Base-by-base conservation (phyloP, 768 basidiomycete genomes). In the Leccinum subgranulosum region DNA sequence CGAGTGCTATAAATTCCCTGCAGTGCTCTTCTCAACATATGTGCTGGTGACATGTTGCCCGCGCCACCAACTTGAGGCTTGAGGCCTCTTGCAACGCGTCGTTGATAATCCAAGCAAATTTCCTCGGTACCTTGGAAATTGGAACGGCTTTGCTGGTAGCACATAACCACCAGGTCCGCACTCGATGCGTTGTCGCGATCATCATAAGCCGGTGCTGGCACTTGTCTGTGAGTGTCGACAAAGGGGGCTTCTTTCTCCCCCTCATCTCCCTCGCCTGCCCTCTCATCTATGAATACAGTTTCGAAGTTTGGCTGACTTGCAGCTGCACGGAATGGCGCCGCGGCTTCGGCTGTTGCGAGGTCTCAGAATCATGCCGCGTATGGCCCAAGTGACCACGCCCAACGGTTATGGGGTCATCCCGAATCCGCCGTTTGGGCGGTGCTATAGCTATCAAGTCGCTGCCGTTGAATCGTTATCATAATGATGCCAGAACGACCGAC, bases 101-200 rank as follows among this genome's bases (percentile, higher is more conserved):
- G 51, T 45, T 54, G 34, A 53, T 36, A 19, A 59, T 46, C 36
- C 53, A 31, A 11, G 33, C 41, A 33, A 12, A 25, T 52, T n/a
- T 48, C 29, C 53, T 61, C 51, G 59, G 55, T 31, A 53, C 51
- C 53, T 64, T 45, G 15, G n/a, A 52, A n/a, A 23, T 36, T 58
- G 58, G 17, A 52, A 60, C 31, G 19, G 29, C 21, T 5, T 43
- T 23, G 11, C 19, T 43, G 19, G 10, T 43, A 19, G 10, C 19
- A 19, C 41, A 43, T 43, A 19, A 43, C n/a, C 34, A 57, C 34
- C 39, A 28, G 55, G 21, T 39, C 55, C 51, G 50, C 49, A 34
- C 3, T 39, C 51, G 28, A 31, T 51, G 11, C 28, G 49, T 21
- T 14, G 49, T 29, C 29, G 8, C 31, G 34, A 29, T 41, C 14